Evolutionary conservation across 441 rosid genomes (phyloP).

Genomic region (Arabidopsis hybrid): DNA sequence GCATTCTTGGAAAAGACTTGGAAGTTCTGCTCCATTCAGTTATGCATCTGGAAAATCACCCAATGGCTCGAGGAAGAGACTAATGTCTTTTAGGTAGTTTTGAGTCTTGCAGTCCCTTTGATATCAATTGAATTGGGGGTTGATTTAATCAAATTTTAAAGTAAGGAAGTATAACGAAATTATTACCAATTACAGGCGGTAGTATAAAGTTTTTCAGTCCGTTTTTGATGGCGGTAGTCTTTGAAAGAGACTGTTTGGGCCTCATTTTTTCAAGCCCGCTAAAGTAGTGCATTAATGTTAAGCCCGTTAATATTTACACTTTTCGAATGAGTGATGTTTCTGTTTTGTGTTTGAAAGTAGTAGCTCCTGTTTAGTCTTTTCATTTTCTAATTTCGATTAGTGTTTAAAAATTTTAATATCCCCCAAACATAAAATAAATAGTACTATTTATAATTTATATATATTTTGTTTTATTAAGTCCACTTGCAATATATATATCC

Average conservation of each 20-base stretch:
- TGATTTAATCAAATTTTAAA: background rate
- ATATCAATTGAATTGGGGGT: background rate
- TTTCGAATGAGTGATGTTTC: background rate
- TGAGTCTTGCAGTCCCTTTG: background rate
- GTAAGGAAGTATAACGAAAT: background rate
- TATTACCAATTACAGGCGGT: background rate
- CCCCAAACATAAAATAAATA: no score
- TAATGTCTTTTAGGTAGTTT: background rate
- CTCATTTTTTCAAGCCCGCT: background rate
- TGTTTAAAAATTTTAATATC: no score
- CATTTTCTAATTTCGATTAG: no score
- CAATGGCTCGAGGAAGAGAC: constrained; percentile 9
- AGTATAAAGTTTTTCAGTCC: no score
- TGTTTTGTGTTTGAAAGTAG: background rate
- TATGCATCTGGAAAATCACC: constrained; percentile 36
- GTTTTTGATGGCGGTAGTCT: background rate
- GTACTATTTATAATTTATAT: no score
- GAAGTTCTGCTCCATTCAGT: constrained; percentile 24
- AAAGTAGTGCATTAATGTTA: background rate
- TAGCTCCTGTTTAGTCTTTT: background rate
- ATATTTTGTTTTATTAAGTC: no score
- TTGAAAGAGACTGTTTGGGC: background rate
- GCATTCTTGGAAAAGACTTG: constrained; percentile 28
- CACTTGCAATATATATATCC: no score
- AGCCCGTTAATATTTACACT: background rate